These are phyloP conservation scores for Steccherinum ochraceum DNA, from an alignment of 768 basidiomycete species.

Conservation along the genomic window DNA sequence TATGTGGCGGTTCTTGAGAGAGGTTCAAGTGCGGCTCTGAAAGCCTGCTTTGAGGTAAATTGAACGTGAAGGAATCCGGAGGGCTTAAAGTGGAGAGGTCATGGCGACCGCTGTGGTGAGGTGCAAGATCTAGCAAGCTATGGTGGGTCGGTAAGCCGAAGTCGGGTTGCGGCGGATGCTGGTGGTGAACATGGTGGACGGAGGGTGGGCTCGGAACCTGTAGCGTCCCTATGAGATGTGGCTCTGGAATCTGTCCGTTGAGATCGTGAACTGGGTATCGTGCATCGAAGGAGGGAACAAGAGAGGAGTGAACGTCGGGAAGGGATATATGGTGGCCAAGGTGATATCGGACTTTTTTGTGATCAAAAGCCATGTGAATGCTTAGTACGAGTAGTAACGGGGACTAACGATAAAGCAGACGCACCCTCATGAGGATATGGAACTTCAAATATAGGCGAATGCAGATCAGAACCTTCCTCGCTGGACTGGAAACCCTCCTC, in stretches of 20 bases:
- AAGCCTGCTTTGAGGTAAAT: conserved; percentile 21
- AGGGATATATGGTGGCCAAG: conserved; percentile 17
- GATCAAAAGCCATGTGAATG: conserved; percentile 24
- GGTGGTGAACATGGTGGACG: conserved; percentile 17
- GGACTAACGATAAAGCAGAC: conserved; percentile 31
- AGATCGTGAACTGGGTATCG: conserved; percentile 17
- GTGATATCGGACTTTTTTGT: conserved; percentile 70
- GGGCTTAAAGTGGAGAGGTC: conserved; percentile 17
- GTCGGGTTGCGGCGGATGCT: conserved; percentile 9
- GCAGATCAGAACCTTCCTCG: conserved; percentile 71
- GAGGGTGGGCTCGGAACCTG: conserved; percentile 18
- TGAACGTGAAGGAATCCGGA: conserved; percentile 19
- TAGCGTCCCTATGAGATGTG: conserved; percentile 22
- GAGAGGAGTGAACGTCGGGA: conserved; percentile 13
- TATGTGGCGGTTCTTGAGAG: conserved; percentile 14
- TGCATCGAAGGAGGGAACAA: conserved; percentile 19
- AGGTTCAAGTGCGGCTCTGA: conserved; percentile 17
- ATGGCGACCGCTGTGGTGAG: conserved; percentile 13
- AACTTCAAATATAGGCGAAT: conserved; percentile 65
- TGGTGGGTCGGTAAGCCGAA: conserved; percentile 19
- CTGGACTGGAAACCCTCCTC: conserved; percentile 69
- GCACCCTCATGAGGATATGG: conserved; percentile 33
- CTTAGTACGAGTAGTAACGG: conserved; percentile 14
- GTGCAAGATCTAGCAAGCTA: conserved; percentile 17
- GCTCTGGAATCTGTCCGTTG: conserved; percentile 19